Evolutionary conservation across 148 eudicot species (phyloP), one percentile per base, ranked within the genome.

Genomic region (Limonium bicolor): DNA sequence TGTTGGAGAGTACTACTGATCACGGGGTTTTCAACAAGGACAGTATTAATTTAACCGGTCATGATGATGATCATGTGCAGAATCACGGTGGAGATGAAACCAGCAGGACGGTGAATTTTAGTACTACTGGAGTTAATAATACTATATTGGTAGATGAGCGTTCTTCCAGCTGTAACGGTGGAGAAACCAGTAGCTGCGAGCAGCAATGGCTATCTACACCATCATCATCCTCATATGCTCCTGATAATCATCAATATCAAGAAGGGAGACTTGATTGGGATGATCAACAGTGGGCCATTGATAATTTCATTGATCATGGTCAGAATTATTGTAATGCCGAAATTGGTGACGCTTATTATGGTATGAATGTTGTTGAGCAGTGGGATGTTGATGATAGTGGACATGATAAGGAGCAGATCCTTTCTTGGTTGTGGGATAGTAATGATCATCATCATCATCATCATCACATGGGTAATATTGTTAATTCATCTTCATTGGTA

Each of bases 401-500:
- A 19, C 66, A 67, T 10, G 41, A 51, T 13, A 53, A 58, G 30
- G 47, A 58, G n/a, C 48, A 62, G 45, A 63, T 64, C 33, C 20
- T 71, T 12, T 61, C 71, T 17, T 66, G 69, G 71, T 36, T 74
- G 43, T 73, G 72, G 72, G 79, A 54, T 3, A 48, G 34, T 54
- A 56, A 54, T 28, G 53, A 40, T 36, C 37, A 24, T 16, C 19
- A 38, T 31, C 19, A 16, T 23, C 17, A 43, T 15, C 52, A 50
- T n/a, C n/a, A n/a, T n/a, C n/a, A n/a, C n/a, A n/a, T n/a, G n/a
- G n/a, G n/a, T n/a, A n/a, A n/a, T n/a, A n/a, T n/a, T n/a, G n/a
- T n/a, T n/a, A n/a, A n/a, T n/a, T n/a, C n/a, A n/a, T n/a, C n/a
- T n/a, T n/a, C n/a, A n/a, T n/a, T n/a, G n/a, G n/a, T n/a, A n/a